Evolutionary conservation across 2,329 filamentous ascomycete species (phyloP), one percentile per base, ranked within the genome.

Genomic region (Magnaporthales sp.): DNA sequence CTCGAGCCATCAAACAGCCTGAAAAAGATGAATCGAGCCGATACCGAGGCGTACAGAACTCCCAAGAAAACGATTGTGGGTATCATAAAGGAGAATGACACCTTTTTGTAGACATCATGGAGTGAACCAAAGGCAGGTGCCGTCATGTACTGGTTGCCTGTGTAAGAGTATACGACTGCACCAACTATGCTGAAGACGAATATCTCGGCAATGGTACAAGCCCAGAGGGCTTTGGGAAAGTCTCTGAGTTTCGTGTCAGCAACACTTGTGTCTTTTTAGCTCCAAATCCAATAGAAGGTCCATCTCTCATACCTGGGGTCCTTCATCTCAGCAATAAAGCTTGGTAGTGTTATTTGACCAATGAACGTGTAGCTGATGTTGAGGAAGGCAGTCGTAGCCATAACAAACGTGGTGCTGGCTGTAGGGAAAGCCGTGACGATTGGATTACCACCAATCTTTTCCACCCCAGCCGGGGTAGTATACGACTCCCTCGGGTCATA

Each of bases 281-380:
- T n/a, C n/a, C 38, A n/a, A 19, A 6, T n/a, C n/a, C 7, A n/a
- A 46, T 19, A 1, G 15, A 19, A 46, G 15, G 4, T 10, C n/a
- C 38, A 31, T 46, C 8, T 10, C 9, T n/a, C 54, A 15, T 58
- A 58, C 54, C 54, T 75, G 1, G 86, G 86, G 30, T 88, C 83
- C 67, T 81, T 91, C 93, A 97, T 97, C 77, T 97, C 93, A 3
- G 93, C 93, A 70, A 97, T 97, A 80, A 97, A 97, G 71, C 91
- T 94, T 0, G 93, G 93, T 15, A 97, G 83, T 0, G 93, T 97
- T 72, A 97, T 96, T 75, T 97, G 93, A 0, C 93, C 93, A 71
- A 97, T 97, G 75, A 97, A 97, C 0, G 93, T 97, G 76, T 97
- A 97, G 78, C 89, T 92, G 74, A 97, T 97, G 78, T 97, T 97